These are phyloP conservation scores for Lactarius pseudohatsudake DNA, from an alignment of 768 basidiomycete species.

Conservation along the genomic window DNA sequence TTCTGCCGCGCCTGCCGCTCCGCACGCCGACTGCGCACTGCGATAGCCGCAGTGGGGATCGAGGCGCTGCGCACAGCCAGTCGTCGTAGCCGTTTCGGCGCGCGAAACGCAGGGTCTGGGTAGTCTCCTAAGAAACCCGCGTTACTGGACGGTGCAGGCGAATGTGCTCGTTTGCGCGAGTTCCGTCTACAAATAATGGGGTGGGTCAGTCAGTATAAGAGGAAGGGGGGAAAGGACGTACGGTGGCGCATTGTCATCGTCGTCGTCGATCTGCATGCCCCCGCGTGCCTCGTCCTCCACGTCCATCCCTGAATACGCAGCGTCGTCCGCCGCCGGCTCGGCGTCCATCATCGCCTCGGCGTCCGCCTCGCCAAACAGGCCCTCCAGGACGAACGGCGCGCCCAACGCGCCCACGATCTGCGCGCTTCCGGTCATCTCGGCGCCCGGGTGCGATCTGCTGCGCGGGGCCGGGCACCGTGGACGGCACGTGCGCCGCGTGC, in stretches of 20 bases:
- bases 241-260: background rate
- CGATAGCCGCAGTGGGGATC: background rate
- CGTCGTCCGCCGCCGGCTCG: slow-evolving; percentile 34
- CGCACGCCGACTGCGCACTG: slow-evolving; percentile 8
- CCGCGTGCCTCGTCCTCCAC: slow-evolving; percentile 18
- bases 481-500: slow-evolving; percentile 75
- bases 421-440: slow-evolving; percentile 77
- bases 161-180: slow-evolving; percentile 21
- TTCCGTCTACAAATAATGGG: background rate
- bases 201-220: too few species aligned
- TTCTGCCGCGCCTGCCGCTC: slow-evolving; percentile 17
- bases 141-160: background rate
- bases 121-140: too few species aligned
- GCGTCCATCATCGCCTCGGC: slow-evolving; percentile 65
- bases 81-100: slow-evolving; percentile 19
- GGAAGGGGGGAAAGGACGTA: background rate
- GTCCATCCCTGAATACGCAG: slow-evolving; percentile 24
- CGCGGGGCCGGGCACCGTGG: slow-evolving; percentile 37
- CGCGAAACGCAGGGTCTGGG: background rate
- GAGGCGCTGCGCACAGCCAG: slow-evolving; percentile 19
- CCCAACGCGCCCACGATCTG: slow-evolving; percentile 71
- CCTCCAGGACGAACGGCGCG: slow-evolving; percentile 79
- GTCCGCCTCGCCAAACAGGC: slow-evolving; percentile 78
- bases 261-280: slow-evolving; percentile 17
- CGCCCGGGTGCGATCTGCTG: slow-evolving; percentile 60